Base-by-base conservation (phyloP, 1,284 basidiomycete genomes). In the Ustilago bromivora region DNA sequence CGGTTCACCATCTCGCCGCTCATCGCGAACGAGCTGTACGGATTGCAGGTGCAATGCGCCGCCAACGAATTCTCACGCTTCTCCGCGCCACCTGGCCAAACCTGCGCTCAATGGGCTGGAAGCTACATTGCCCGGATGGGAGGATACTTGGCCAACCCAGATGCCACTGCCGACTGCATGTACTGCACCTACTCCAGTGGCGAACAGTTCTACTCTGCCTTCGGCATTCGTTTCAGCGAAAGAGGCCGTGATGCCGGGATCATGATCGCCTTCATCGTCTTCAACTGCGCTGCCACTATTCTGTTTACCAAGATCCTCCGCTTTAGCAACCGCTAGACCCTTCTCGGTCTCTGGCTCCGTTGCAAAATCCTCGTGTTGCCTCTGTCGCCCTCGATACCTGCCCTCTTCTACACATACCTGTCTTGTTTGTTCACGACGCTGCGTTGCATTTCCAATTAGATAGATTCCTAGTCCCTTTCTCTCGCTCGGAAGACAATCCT, bases 101-200 rank as follows among this genome's bases (percentile, higher is more conserved):
- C 92, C 0, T 96, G 94, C 82, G 79, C 77, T 5, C 76, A 89
- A 4, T 96, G 72, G 72, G 70, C 75, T 1, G 70, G 70, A 34
- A 61, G 57, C 57, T 76, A 76, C 52, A 61, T 76, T 82, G 90
- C 92, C 8, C 78, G 87, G 87, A 3, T 89, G 90, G 77, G 91
- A 91, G 95, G 94, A 0, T 97, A 97, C 87, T 86, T 97, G 46
- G 89, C 92, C 76, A 92, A 96, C 85, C 89, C 90, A 0, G 87
- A 88, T 57, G 92, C 89, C 9, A 92, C 90, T 0, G 61, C 54
- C 11, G 71, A 73, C 8, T 95, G 94, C 85, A 88, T 89, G n/a
- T 94, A 94, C 84, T 94, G 93, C 82, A 90, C 91, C 79, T 93
- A 90, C 84, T 66, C 66, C 46, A 87, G 82, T 79, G 93, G 93